phyloP scores from a whole-genome alignment of 495 filamentous ascomycete genomes.

The Aspergillus olivimuriae region DNA sequence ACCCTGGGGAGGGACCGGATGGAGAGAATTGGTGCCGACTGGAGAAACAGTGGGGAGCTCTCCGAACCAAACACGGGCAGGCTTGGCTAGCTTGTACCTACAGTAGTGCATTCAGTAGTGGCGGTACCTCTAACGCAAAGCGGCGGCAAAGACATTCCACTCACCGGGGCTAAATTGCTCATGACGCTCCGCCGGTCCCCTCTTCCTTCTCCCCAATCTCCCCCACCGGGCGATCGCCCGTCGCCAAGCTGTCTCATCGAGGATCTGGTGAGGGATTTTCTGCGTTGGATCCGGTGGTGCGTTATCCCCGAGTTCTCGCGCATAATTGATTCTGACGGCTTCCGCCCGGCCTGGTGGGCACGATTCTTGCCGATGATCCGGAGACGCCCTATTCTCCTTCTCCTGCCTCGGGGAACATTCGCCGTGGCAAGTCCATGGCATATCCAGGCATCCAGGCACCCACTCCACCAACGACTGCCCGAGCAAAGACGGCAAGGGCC shows the following conservation, averaged over 20 bases:
- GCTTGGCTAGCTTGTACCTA: slow-evolving; percentile 7
- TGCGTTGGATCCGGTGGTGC: too few species aligned
- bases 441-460: too few species aligned
- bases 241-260: slow-evolving; percentile 27
- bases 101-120: slow-evolving; percentile 5
- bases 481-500: too few species aligned
- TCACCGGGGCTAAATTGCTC: slow-evolving; percentile 10
- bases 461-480: too few species aligned
- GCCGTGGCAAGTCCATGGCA: too few species aligned
- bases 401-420: too few species aligned
- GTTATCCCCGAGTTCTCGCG: too few species aligned
- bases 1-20: background rate
- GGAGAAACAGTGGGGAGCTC: background rate
- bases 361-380: too few species aligned
- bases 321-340: too few species aligned
- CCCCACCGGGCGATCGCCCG: slow-evolving; percentile 21
- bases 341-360: too few species aligned
- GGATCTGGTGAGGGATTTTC: slow-evolving; percentile 28
- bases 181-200: background rate
- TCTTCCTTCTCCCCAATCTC: slow-evolving; percentile 4
- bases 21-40: background rate
- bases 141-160: slow-evolving; percentile 1
- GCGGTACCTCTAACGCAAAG: background rate
- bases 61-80: background rate
- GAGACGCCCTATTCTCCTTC: too few species aligned